Evolutionary conservation across 768 basidiomycete genomes (phyloP), one percentile per base, ranked within the genome.

Genomic region (Phlebiopsis gigantea): DNA sequence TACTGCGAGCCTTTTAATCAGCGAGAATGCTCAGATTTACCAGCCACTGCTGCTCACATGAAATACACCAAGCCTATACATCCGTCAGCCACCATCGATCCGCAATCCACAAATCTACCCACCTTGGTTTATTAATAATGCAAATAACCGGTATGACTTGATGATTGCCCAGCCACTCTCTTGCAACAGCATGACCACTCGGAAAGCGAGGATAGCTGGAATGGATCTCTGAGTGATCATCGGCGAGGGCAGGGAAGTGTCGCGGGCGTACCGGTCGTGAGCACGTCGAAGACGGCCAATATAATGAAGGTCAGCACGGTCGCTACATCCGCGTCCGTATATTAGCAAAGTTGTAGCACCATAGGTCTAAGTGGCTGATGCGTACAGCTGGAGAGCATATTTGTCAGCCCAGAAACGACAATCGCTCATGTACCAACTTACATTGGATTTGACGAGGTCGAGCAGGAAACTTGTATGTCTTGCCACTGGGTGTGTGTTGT

Each of bases 361-460:
- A n/a, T n/a, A n/a, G n/a, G n/a, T n/a, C n/a, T n/a, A n/a, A n/a
- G n/a, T n/a, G n/a, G n/a, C n/a, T n/a, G n/a, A 6, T 48, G 5
- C 28, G 47, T 21, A 48, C 47, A 48, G 1, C 47, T 48, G 31
- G 17, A n/a, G 12, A 50, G 1, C 8, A 5, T 50, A 21, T 46
- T n/a, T n/a, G n/a, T n/a, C n/a, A n/a, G n/a, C n/a, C n/a, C n/a
- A n/a, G n/a, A n/a, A n/a, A n/a, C n/a, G n/a, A n/a, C n/a, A n/a
- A n/a, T n/a, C n/a, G n/a, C n/a, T n/a, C n/a, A n/a, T n/a, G n/a
- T n/a, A n/a, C 6, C n/a, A 8, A 50, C 58, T 30, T 30, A 55
- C 58, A 59, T 47, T 4, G 58, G 58, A 54, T 54, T 55, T 1
- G 58, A 54, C 8, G 58, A 44, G n/a, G 52, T 41, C 17, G 53